Conservation (phyloP, 495 filamentous ascomycete genomes). For the Aspergillus incahuasiensis region DNA sequence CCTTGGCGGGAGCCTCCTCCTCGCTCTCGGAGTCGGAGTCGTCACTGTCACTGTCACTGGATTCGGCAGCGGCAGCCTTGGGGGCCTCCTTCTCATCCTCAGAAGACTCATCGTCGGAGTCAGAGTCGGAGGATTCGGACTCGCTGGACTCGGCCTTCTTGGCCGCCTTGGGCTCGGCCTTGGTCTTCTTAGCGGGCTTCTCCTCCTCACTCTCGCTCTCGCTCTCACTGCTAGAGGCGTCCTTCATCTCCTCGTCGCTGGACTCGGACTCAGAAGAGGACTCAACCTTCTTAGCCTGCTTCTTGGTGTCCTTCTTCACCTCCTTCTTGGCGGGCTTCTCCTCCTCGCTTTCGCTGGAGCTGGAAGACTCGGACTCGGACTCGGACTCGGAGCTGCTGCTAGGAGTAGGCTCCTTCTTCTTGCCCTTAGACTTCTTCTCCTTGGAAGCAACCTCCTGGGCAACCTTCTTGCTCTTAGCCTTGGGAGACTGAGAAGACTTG, state of each 20-base stretch:
- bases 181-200: constrained; percentile 31
- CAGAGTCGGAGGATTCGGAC: constrained; percentile 27
- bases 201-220: constrained; percentile 35
- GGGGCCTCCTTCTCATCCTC: constrained; percentile 31
- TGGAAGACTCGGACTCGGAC: constrained; percentile 38
- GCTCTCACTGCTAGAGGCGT: constrained; percentile 23
- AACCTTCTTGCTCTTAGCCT: constrained; percentile 48
- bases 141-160: constrained; percentile 22
- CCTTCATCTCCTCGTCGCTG: constrained; percentile 33
- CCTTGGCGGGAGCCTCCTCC: constrained; percentile 26
- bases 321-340: constrained; percentile 36
- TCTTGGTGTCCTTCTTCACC: constrained; percentile 7
- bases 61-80: constrained; percentile 29
- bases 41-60: constrained; percentile 23
- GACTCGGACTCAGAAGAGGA: constrained; percentile 36
- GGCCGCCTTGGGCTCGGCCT: constrained; percentile 20
- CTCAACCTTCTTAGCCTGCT: constrained; percentile 14
- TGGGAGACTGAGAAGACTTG: constrained; percentile 46
- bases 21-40: constrained; percentile 28
- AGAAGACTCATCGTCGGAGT: constrained; percentile 23
- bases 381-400: constrained; percentile 46
- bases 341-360: constrained; percentile 36
- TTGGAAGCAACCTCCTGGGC: constrained; percentile 42
- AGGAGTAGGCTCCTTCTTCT: constrained; percentile 47
- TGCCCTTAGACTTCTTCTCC: constrained; percentile 38